Evolutionary conservation across 495 filamentous ascomycete species (phyloP).

Genomic region (Amphirosellinia nigrospora): DNA sequence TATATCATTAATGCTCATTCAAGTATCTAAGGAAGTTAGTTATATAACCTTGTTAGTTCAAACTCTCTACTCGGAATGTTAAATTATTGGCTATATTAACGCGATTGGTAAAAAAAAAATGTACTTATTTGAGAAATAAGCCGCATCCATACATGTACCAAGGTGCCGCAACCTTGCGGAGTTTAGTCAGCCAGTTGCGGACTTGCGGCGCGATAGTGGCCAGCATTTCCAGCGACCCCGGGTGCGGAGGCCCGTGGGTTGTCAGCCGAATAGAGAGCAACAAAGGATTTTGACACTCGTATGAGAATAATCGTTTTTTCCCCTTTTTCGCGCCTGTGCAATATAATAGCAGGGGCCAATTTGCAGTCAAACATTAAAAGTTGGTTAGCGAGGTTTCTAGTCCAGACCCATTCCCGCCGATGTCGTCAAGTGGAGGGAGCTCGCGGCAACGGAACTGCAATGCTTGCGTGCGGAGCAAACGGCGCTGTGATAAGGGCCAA

Average conservation of each 20-base stretch:
- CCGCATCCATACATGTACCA: neutral
- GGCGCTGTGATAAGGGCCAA: conserved; percentile 45
- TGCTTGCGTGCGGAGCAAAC: conserved; percentile 44
- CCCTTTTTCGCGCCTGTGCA: neutral
- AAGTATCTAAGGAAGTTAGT: neutral
- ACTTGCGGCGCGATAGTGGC: conserved; percentile 27
- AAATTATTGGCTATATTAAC: too few species aligned
- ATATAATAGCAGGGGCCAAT: neutral
- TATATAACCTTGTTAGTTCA: neutral
- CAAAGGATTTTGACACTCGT: neutral
- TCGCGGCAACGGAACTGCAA: conserved; percentile 49
- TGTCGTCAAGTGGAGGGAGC: conserved; percentile 25
- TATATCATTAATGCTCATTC: too few species aligned
- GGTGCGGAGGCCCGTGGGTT: neutral
- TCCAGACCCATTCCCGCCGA: conserved; percentile 1
- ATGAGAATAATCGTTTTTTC: too few species aligned
- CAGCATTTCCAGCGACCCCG: conserved; percentile 8
- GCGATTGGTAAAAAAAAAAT: neutral
- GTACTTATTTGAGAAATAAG: neutral
- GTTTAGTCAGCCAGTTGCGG: conserved; percentile 31
- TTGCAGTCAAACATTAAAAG: neutral
- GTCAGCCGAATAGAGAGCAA: neutral
- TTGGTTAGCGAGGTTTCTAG: neutral
- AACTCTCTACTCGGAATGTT: neutral
- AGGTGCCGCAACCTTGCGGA: conserved; percentile 26